A percentile compares a stretch with the other conserved stretches of the same genome.
Conservation (phyloP, 1,139 yeast genomes). For the Yamadazyma aaseri region DNA sequence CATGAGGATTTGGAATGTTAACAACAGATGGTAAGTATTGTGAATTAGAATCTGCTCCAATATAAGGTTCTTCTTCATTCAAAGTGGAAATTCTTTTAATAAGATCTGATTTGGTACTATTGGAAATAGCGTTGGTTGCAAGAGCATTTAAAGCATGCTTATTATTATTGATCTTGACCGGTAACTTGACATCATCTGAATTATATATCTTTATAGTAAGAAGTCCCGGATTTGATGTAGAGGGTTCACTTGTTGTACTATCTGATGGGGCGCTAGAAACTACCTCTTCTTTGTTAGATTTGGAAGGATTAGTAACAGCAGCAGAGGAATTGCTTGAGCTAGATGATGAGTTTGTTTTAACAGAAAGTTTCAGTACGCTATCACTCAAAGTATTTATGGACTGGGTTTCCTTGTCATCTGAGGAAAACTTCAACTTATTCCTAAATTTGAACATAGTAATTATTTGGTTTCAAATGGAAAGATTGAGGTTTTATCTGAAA, state of each 20-base stretch:
- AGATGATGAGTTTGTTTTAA: constrained; percentile 5
- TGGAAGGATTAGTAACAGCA: constrained; percentile 1
- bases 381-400: constrained; percentile 4
- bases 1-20: constrained; percentile 47
- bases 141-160: constrained; percentile 52
- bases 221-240: constrained; percentile 55
- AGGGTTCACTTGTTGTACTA: constrained; percentile 7
- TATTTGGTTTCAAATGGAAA: neutral
- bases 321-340: constrained; percentile 5
- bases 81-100: constrained; percentile 28
- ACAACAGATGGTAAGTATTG: constrained; percentile 65
- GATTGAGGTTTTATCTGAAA: no score
- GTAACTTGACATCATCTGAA: constrained; percentile 60
- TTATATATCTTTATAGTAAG: constrained; percentile 68
- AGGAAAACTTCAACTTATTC: constrained; percentile 47
- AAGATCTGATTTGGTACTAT: constrained; percentile 36
- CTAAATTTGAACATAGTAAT: constrained; percentile 42
- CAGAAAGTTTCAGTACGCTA: constrained; percentile 5
- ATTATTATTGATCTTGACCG: constrained; percentile 56
- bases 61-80: constrained; percentile 23
- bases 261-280: neutral
- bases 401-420: constrained; percentile 13
- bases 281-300: neutral
- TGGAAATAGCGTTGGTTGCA: constrained; percentile 47
- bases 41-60: constrained; percentile 37